A percentile compares a stretch with the other conserved stretches of the same genome.
These are phyloP conservation scores for Allantophomopsis cytisporea DNA, from an alignment of 2,329 filamentous ascomycete genomes.

Conservation along the genomic window DNA sequence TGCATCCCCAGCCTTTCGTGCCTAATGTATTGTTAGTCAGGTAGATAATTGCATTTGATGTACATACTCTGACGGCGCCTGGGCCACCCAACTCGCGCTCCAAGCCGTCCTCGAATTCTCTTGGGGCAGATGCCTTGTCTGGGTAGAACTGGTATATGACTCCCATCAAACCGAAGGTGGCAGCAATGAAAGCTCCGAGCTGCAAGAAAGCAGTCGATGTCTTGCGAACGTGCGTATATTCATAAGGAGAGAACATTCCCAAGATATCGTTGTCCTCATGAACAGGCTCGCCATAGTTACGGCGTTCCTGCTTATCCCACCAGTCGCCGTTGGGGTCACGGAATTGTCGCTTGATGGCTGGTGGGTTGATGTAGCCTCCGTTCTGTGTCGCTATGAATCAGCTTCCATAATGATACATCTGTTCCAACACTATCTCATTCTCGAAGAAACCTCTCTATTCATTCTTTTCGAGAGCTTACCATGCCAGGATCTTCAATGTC, in stretches of 20 bases:
- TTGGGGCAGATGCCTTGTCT: constrained; percentile 54
- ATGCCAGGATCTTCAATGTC: constrained; percentile 53
- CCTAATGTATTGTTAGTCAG: constrained; percentile 21
- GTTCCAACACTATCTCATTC: not conserved
- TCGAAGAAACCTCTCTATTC: not conserved
- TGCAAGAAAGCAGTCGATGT: constrained; percentile 57
- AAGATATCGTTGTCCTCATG: constrained; percentile 95
- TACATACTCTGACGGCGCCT: constrained; percentile 49
- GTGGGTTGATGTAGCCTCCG: constrained; percentile 72
- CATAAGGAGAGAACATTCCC: constrained; percentile 77
- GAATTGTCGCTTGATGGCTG: constrained; percentile 72
- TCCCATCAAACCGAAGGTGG: constrained; percentile 51
- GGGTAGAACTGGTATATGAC: constrained; percentile 58
- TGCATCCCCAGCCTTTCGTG: constrained; percentile 24
- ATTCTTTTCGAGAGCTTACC: constrained; percentile 30
- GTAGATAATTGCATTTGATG: constrained; percentile 1
- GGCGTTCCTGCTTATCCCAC: constrained; percentile 96
- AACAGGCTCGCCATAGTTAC: constrained; percentile 91
- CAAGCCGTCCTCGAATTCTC: constrained; percentile 59
- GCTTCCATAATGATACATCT: not conserved
- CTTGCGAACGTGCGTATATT: constrained; percentile 66
- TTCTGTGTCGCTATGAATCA: constrained; percentile 39
- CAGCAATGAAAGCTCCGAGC: constrained; percentile 51
- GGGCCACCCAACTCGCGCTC: constrained; percentile 63
- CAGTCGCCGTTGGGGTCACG: constrained; percentile 87